Evolutionary conservation across 2,329 filamentous ascomycete species (phyloP).

Genomic region (Pseudofabraea citricarpa): DNA sequence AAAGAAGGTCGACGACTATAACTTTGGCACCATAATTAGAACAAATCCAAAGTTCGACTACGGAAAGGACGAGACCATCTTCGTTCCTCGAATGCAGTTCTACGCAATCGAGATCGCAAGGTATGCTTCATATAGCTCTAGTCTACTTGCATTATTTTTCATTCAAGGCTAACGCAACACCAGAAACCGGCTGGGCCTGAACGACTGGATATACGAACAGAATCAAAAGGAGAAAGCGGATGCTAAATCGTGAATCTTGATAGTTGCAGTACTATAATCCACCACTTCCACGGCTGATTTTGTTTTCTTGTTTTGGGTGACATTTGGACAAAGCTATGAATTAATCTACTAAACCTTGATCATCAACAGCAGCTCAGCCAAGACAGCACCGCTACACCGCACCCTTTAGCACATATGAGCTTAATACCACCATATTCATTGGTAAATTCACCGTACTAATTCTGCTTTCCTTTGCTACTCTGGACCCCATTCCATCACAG

Average conservation of each 20-base stretch:
- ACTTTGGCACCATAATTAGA: constrained; percentile 93
- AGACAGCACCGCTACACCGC: no score
- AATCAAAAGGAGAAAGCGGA: constrained; percentile 57
- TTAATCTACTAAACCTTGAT: no score
- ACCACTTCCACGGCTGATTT: no score
- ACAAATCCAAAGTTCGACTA: constrained; percentile 77
- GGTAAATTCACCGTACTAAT: no score
- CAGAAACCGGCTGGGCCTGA: constrained; percentile 79
- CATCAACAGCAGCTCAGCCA: no score
- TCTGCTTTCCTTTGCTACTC: no score
- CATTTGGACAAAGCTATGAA: no score
- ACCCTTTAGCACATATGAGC: no score
- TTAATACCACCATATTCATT: no score
- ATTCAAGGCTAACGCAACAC: constrained; percentile 4
- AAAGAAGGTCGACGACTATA: constrained; percentile 93
- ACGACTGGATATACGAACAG: constrained; percentile 95
- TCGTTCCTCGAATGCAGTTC: constrained; percentile 73
- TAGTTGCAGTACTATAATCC: no score
- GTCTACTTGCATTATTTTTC: neutral
- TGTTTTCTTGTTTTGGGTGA: no score
- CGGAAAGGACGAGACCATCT: constrained; percentile 83
- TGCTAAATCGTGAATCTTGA: neutral
- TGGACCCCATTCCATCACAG: no score
- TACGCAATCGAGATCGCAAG: constrained; percentile 74
- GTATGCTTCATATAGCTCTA: constrained; percentile 32